Evolutionary conservation across 306 rosid species (phyloP), one percentile per base, ranked within the genome.

Genomic region (Hippophae gyantsensis): DNA sequence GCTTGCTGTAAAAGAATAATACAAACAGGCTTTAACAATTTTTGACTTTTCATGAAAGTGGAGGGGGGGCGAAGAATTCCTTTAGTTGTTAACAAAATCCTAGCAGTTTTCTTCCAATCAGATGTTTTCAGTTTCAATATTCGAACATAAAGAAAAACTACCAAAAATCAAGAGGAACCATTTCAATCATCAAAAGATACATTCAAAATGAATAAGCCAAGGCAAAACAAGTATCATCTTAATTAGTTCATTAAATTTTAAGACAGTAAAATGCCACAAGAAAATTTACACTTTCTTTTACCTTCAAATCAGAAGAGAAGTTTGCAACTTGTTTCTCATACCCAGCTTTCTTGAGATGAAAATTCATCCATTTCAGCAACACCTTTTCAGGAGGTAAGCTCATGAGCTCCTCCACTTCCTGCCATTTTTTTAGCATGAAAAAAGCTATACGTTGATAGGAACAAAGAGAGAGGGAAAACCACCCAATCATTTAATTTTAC

Each of bases 371-470:
- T 84, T 93, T 93, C 64, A 93, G 69, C 64, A 93, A 72, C 72
- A 93, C 85, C 81, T 93, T 93, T 45, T 93, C 99, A 13, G 99
- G 99, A 41, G 99, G 65, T 70, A 93, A 87, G 63, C 88, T 83
- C 65, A 93, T 58, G 66, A 93, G 99, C 79, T 93, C 99, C 79
- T 93, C 99, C 79, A 86, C 99, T 12, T 93, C 99, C 99, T 93
- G 90, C 66, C 52, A 72, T 32, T 32, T 32, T 32, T 32, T 32
- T 0, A 2, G 38, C 38, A 0, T 32, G 38, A 32, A 32, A 32
- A 32, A 32, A 32, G 38, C 38, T 32, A 32, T 32, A 2, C 38
- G 61, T 52, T 11, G 48, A 23, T 43, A 44, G 55, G 27, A 42
- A 38, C 56, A 41, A 10, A 51, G 58, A 10, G 52, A 10, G 50